Evolutionary conservation across 2,329 filamentous ascomycete genomes (phyloP), one percentile per base, ranked within the genome.

Genomic region (Cordyceps farinosa): DNA sequence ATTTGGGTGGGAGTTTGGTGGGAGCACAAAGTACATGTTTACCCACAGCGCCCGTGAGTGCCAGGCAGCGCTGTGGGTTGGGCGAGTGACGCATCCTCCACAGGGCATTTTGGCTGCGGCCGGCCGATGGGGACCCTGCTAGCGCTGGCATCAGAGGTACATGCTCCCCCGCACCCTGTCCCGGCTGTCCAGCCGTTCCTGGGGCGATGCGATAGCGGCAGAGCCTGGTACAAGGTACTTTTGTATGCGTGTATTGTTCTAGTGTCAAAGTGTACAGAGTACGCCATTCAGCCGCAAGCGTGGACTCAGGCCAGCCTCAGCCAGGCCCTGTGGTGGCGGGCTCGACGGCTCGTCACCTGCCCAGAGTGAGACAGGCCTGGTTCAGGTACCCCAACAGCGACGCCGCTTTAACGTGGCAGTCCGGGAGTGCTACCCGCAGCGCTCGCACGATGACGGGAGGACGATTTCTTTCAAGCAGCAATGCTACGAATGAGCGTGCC

Each of bases 11-110:
- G 8, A 6, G 2, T 29, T 11, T 50, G 32, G 45, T 50, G n/a
- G 9, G 34, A 50, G 1, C 3, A 10, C 3, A 5, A 52, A 52
- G 57, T 60, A 52, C 36, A 13, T 44, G 38, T 5, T 8, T 53
- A 10, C 34, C 1, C 11, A 3, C 34, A 5, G 34, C 9, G 34
- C 34, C 34, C 5, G 38, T 27, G 17, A 15, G n/a, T 30, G 45
- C 56, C 34, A 59, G 56, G 56, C 56, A 59, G 56, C 57, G 45
- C 57, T 60, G 58, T 13, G 48, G 59, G 32, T 40, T 42, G 44
- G 47, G 29, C 61, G 56, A 55, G 63, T 64, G 63, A 64, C 63
- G 63, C 63, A 64, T 51, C 51, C 58, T 60, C 57, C 57, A 36
- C 57, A 44, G 34, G n/a, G 58, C 42, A 17, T 11, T 55, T 42